Evolutionary conservation across 1,139 yeast species (phyloP), one percentile per base, ranked within the genome.

Genomic region (Magnusiomyces ingens): DNA sequence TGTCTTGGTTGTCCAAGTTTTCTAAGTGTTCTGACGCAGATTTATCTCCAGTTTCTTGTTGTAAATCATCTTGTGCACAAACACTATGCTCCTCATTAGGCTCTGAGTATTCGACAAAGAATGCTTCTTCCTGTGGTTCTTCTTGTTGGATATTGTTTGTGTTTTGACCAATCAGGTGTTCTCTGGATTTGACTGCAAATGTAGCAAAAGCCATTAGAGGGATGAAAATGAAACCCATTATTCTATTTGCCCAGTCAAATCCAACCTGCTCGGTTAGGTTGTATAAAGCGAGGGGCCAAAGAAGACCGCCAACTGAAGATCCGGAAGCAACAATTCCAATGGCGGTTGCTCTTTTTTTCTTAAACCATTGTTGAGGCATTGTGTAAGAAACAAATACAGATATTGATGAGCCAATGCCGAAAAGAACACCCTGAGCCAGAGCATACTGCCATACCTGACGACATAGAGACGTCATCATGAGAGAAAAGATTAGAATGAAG

Each of bases 261-360:
- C 85, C 85, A 62, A 80, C 70, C 49, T 67, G 59, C 32, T 61
- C 55, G 48, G 71, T 64, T 41, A 77, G 59, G 8, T 63, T 62
- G 32, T 72, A 66, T n/a, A 74, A 65, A 2, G 70, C 71, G 54
- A 75, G 69, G 1, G 80, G 79, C 72, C 77, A 77, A 35, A 75
- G 72, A 15, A 84, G 75, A 1, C 89, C 89, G 1, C 87, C 89
- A 4, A 76, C 67, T 10, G 85, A 82, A 1, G 85, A 75, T 0
- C 88, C 87, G 1, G 82, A 76, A 0, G 83, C 75, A 0, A 80
- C 78, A 1, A 83, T 59, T 2, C 86, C 84, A 11, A 75, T 67
- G 1, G 85, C 88, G 26, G 81, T 65, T 0, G 82, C 80, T 55
- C 85, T 72, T 56, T 71, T 75, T 57, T 71, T 74, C 57, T 76